These are phyloP conservation scores for Persicaria maculosa DNA, from an alignment of 148 eudicot genomes.

Conservation along the genomic window DNA sequence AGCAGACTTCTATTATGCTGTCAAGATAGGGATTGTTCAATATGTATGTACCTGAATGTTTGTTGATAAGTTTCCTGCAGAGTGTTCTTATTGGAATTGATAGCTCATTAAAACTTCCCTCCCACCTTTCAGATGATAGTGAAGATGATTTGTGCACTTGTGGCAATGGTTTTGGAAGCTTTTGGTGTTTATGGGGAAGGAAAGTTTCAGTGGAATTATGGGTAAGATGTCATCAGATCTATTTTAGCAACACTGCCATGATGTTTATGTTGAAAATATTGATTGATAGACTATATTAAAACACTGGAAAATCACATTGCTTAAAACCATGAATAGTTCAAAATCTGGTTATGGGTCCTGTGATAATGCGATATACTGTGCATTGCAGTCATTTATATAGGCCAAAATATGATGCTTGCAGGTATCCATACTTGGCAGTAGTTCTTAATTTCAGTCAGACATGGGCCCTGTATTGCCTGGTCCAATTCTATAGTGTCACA, in stretches of 20 bases:
- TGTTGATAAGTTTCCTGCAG: conserved; percentile 1
- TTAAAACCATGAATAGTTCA: background rate
- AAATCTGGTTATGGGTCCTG: background rate
- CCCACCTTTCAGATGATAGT: conserved; percentile 71
- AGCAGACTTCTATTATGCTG: conserved; percentile 84
- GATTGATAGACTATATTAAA: background rate
- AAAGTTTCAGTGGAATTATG: conserved; percentile 88
- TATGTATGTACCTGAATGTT: conserved; percentile 50
- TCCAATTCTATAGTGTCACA: conserved; percentile 84
- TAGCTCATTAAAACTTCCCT: conserved; percentile 5
- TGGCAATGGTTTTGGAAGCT: conserved; percentile 65
- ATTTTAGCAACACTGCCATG: background rate
- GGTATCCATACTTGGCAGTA: conserved; percentile 95
- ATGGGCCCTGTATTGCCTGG: conserved; percentile 99
- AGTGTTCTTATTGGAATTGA: background rate
- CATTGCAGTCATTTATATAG: background rate
- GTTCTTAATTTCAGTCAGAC: conserved; percentile 96
- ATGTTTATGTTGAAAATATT: background rate
- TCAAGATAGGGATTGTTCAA: conserved; percentile 97
- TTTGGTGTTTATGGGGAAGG: conserved; percentile 96
- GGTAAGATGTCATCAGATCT: conserved; percentile 43
- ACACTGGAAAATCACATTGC: background rate
- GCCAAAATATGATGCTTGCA: conserved; percentile 36
- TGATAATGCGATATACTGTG: background rate
- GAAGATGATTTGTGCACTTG: conserved; percentile 87